A percentile compares a stretch with the other conserved stretches of the same genome.
These are phyloP conservation scores for Mrakiaceae sp. DNA, from an alignment of 1,284 basidiomycete species.

Conservation along the genomic window DNA sequence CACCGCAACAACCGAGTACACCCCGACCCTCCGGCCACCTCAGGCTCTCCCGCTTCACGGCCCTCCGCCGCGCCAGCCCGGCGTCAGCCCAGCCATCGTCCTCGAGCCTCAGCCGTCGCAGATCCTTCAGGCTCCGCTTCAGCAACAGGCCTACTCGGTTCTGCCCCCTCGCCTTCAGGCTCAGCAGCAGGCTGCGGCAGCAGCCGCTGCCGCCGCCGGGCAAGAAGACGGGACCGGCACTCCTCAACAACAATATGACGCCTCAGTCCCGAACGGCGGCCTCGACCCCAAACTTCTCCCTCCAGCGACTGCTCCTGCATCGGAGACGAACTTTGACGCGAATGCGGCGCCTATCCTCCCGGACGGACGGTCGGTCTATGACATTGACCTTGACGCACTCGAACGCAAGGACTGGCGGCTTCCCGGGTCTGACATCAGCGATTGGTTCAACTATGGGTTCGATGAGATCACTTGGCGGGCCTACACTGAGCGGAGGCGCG, in stretches of 20 bases:
- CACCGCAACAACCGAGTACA: slow-evolving; percentile 73
- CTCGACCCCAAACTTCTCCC: slow-evolving; percentile 23
- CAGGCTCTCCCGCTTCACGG: slow-evolving; percentile 77
- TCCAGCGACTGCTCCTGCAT: slow-evolving; percentile 26
- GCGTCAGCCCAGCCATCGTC: slow-evolving; percentile 30
- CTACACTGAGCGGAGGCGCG: slow-evolving; percentile 74
- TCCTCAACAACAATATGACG: neutral
- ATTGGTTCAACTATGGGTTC: slow-evolving; percentile 99
- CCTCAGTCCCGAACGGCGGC: neutral
- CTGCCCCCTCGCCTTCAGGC: slow-evolving; percentile 8
- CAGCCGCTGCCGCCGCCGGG: neutral
- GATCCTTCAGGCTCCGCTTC: slow-evolving; percentile 24
- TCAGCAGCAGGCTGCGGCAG: neutral
- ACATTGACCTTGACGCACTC: slow-evolving; percentile 72
- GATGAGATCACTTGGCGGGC: slow-evolving; percentile 92
- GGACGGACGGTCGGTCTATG: slow-evolving; percentile 73
- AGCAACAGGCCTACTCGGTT: slow-evolving; percentile 1
- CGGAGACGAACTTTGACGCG: slow-evolving; percentile 48
- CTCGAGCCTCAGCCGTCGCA: slow-evolving; percentile 26
- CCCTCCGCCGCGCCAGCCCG: slow-evolving; percentile 59
- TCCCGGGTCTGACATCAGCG: slow-evolving; percentile 84
- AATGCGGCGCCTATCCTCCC: slow-evolving; percentile 48
- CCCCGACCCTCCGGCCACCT: slow-evolving; percentile 61
- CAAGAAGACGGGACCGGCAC: neutral
- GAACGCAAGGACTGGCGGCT: slow-evolving; percentile 84